Percentiles rank a stretch among this genome's conserved stretches.
Evolutionary conservation across 2,329 filamentous ascomycete genomes (phyloP).

Genomic region (Fusarium concolor): DNA sequence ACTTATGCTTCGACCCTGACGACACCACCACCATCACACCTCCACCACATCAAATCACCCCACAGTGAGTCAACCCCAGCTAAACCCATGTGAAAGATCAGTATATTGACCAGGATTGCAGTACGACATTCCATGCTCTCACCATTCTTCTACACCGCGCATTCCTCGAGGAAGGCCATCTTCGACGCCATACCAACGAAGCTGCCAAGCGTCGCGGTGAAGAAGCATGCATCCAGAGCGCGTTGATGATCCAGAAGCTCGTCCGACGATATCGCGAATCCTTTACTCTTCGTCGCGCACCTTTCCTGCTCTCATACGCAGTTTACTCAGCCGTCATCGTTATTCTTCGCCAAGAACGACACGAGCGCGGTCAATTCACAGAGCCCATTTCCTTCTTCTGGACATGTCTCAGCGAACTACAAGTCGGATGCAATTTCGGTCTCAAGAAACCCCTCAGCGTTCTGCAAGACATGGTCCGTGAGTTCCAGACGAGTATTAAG

Average conservation of each 20-base stretch:
- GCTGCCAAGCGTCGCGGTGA: conserved; percentile 44
- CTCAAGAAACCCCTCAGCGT: conserved; percentile 52
- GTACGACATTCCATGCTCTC: conserved; percentile 55
- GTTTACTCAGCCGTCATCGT: conserved; percentile 53
- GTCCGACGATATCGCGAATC: conserved; percentile 52
- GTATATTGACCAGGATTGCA: conserved; percentile 21
- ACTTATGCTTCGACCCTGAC: conserved; percentile 46
- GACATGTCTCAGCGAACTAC: conserved; percentile 51
- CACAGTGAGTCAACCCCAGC: conserved; percentile 40
- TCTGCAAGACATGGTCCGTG: conserved; percentile 50
- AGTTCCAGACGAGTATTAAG: conserved; percentile 48
- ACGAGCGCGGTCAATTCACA: conserved; percentile 47
- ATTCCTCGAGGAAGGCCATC: conserved; percentile 53
- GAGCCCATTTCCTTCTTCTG: conserved; percentile 54
- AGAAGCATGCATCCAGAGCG: conserved; percentile 49
- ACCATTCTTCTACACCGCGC: conserved; percentile 59
- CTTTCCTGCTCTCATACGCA: conserved; percentile 57
- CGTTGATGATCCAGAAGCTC: conserved; percentile 52
- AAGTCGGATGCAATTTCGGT: conserved; percentile 52
- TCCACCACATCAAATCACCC: conserved; percentile 48
- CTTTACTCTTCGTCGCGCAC: conserved; percentile 55
- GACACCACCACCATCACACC: conserved; percentile 43
- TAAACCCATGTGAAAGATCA: not conserved
- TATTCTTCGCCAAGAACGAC: conserved; percentile 48
- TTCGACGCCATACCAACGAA: conserved; percentile 45